Base-by-base conservation (phyloP, 1,284 basidiomycete genomes). In the Ganoderma sinense region DNA sequence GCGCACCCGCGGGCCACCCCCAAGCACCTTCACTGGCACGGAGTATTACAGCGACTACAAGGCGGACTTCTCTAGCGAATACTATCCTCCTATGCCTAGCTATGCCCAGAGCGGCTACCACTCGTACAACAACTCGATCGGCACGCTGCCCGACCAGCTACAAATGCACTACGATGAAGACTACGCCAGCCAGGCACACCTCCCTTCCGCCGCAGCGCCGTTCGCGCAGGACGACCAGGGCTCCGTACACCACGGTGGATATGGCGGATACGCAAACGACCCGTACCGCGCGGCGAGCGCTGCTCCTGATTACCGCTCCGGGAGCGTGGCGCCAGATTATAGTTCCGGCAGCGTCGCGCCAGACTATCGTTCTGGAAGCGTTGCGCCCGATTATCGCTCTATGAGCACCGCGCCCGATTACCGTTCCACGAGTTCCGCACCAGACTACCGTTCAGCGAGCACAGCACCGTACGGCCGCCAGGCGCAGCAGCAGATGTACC, bases 81-180 rank as follows among this genome's bases (percentile, higher is more conserved):
- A 91, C 65, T 80, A 80, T 71, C 90, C 91, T 2, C 87, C 90
- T 4, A 94, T 94, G 91, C 92, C 91, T 31, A 68, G 82, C 74
- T 29, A 89, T 43, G 70, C 72, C 23, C 59, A 61, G 40, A 68
- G 66, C 18, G 88, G 89, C 65, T 85, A 87, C 67, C 82, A 82
- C 41, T 74, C 80, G 40, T 90, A 86, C 82, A 89, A 89, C 75
- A 81, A 83, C 36, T 92, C 91, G 7, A 78, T 85, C 48, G 79
- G 84, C 62, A 84, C 86, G 59, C 82, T 91, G 64, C 82, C 77
- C 13, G 84, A 89, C 43, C 88, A 90, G 56, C 85, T 87, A 60
- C 80, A 82, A 31, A 72, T 77, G 61, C 82, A 85, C 67, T 89
- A 91, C 73, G 89, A 89, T 66, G 90, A 92, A 65, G 88, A 91